These are phyloP conservation scores for Helianthus tuberosus DNA, from an alignment of 129 eudicot species.

Conservation along the genomic window DNA sequence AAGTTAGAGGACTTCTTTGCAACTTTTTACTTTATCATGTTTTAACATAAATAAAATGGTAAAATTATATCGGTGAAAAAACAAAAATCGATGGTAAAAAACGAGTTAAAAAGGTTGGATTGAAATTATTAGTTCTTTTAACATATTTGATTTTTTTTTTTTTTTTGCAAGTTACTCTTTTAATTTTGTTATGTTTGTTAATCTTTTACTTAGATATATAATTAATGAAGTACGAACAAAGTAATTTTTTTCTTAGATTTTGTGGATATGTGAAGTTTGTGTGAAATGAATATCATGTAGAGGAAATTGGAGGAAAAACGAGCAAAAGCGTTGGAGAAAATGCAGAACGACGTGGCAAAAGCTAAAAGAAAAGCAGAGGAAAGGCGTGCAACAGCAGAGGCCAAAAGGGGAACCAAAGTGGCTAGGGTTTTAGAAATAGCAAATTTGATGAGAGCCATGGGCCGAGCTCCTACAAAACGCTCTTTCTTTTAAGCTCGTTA, in stretches of 20 bases:
- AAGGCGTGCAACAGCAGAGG: slow-evolving; percentile 93
- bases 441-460: slow-evolving; percentile 87
- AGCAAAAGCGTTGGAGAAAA: slow-evolving; percentile 87
- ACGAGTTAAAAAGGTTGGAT: too few species aligned
- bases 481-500: slow-evolving; percentile 56
- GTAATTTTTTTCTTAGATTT: background rate
- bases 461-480: slow-evolving; percentile 73
- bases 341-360: slow-evolving; percentile 93
- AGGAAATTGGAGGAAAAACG: slow-evolving; percentile 92
- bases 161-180: too few species aligned
- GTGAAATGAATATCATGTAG: slow-evolving; percentile 28
- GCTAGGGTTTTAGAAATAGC: slow-evolving; percentile 80
- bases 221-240: too few species aligned
- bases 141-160: too few species aligned
- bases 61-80: background rate
- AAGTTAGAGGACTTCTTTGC: slow-evolving; percentile 6
- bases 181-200: too few species aligned
- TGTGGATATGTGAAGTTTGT: background rate
- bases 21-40: background rate
- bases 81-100: background rate
- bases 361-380: slow-evolving; percentile 94
- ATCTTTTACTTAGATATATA: too few species aligned
- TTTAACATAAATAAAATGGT: background rate
- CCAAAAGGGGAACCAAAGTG: slow-evolving; percentile 84
- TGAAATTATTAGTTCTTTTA: too few species aligned